A percentile compares a stretch with the other conserved stretches of the same genome.
phyloP scores from a whole-genome alignment of 2,329 filamentous ascomycete genomes.

The Didymella glomerata region DNA sequence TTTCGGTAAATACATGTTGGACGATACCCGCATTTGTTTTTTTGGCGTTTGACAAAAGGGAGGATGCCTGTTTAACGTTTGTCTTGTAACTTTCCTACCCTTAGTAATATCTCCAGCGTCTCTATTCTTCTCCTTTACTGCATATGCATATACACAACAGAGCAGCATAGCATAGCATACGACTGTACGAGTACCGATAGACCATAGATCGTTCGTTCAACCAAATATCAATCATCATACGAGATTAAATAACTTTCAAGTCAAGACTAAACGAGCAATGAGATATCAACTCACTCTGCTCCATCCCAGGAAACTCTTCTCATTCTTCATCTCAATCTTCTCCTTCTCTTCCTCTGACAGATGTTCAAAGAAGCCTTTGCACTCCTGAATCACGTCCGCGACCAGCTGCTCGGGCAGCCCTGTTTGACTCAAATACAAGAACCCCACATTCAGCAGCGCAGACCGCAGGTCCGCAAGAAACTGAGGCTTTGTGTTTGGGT shows the following conservation, averaged over 20 bases:
- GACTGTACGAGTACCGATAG: slow-evolving; percentile 19
- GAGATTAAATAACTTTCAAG: background rate
- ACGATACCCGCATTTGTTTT: slow-evolving; percentile 18
- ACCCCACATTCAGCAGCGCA: slow-evolving; percentile 85
- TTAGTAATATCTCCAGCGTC: slow-evolving; percentile 11
- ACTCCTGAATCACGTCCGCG: slow-evolving; percentile 70
- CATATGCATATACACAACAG: slow-evolving; percentile 10
- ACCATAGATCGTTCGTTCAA: slow-evolving; percentile 12
- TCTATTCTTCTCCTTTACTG: background rate
- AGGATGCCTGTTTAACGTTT: background rate
- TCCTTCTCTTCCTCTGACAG: slow-evolving; percentile 80
- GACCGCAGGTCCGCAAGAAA: slow-evolving; percentile 77
- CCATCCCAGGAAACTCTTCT: slow-evolving; percentile 58
- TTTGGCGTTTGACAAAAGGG: slow-evolving; percentile 2
- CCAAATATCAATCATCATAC: background rate
- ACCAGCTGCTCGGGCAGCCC: slow-evolving; percentile 67
- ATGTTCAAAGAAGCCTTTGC: slow-evolving; percentile 75
- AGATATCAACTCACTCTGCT: slow-evolving; percentile 50
- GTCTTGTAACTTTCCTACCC: background rate
- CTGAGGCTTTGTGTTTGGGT: slow-evolving; percentile 73
- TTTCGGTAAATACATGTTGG: slow-evolving; percentile 13
- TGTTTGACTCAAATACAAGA: slow-evolving; percentile 84
- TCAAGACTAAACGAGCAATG: background rate
- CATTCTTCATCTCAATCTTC: slow-evolving; percentile 61
- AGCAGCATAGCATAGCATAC: slow-evolving; percentile 14